A percentile compares a stretch with the other conserved stretches of the same genome.
These are phyloP conservation scores for Santalum album DNA, from an alignment of 164 flowering plant species.

Conservation along the genomic window DNA sequence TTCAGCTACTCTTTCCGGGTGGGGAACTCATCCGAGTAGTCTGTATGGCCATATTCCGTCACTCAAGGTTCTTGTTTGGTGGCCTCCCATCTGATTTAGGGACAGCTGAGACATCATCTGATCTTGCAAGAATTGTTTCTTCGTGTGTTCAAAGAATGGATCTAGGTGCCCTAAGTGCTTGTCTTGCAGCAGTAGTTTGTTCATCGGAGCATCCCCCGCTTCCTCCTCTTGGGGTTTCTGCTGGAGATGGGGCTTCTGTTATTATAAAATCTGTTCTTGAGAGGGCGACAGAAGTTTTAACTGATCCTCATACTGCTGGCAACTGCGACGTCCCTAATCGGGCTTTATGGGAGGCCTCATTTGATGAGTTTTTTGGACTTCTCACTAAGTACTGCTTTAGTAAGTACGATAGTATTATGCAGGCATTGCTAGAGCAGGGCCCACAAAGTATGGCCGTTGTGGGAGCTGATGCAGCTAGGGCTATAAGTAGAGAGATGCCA, in stretches of 20 bases:
- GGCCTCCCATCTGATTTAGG: conserved; percentile 36
- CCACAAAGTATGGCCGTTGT: conserved; percentile 8
- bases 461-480: conserved; percentile 24
- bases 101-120: conserved; percentile 31
- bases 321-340: conserved; percentile 27
- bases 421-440: conserved; percentile 18
- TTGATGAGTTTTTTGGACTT: conserved; percentile 44
- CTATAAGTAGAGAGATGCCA: conserved; percentile 47
- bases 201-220: conserved; percentile 72
- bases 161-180: conserved; percentile 57
- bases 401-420: conserved; percentile 43
- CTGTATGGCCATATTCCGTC: conserved; percentile 66
- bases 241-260: conserved; percentile 55
- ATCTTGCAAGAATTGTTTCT: conserved; percentile 38
- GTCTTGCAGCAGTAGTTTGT: conserved; percentile 66
- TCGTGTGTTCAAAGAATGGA: conserved; percentile 45
- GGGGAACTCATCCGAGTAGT: conserved; percentile 47
- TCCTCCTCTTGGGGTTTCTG: conserved; percentile 52
- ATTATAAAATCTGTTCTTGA: conserved; percentile 45
- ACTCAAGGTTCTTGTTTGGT: conserved; percentile 56
- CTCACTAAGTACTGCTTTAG: conserved; percentile 54
- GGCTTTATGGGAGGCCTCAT: conserved; percentile 62
- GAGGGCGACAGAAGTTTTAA: conserved; percentile 43
- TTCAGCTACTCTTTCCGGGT: conserved; percentile 41
- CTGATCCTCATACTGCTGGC: conserved; percentile 26